Conservation (phyloP, 495 filamentous ascomycete genomes). For the Xylaria intraflava region DNA sequence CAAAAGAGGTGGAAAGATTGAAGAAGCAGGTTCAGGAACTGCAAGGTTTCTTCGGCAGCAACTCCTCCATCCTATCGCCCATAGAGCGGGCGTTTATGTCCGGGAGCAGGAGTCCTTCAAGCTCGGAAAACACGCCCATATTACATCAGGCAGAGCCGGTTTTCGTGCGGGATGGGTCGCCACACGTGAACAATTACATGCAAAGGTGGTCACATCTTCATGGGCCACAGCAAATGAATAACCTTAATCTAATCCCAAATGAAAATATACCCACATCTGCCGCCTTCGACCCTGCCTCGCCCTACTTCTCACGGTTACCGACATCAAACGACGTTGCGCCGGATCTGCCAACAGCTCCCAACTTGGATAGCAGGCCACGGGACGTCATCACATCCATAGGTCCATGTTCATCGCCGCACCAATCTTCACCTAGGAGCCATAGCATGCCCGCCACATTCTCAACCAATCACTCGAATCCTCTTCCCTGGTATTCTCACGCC, state of each 20-base stretch:
- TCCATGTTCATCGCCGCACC: slow-evolving; percentile 14
- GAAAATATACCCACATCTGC: slow-evolving; percentile 18
- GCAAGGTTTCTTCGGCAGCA: slow-evolving; percentile 21
- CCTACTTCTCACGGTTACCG: slow-evolving; percentile 22
- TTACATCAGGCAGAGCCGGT: slow-evolving; percentile 14
- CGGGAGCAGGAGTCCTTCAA: slow-evolving; percentile 22
- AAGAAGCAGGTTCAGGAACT: slow-evolving; percentile 29
- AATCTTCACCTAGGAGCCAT: slow-evolving; percentile 22
- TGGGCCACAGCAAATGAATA: slow-evolving; percentile 18
- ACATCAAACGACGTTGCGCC: slow-evolving; percentile 21
- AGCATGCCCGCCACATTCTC: slow-evolving; percentile 24
- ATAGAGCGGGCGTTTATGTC: slow-evolving; percentile 25
- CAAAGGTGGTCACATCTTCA: slow-evolving; percentile 22
- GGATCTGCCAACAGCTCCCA: slow-evolving; percentile 15
- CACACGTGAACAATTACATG: slow-evolving; percentile 22
- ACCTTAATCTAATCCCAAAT: slow-evolving; percentile 21
- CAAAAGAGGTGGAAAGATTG: slow-evolving; percentile 28
- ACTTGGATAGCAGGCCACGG: slow-evolving; percentile 15
- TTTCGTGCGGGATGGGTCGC: slow-evolving; percentile 13
- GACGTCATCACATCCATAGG: slow-evolving; percentile 20
- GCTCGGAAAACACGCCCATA: slow-evolving; percentile 17
- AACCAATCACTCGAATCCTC: slow-evolving; percentile 18
- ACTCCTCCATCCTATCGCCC: slow-evolving; percentile 21
- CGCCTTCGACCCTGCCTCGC: slow-evolving; percentile 14
- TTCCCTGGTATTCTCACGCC: slow-evolving; percentile 20